These are phyloP conservation scores for Salix exigua DNA, from an alignment of 345 rosid genomes.

Conservation along the genomic window DNA sequence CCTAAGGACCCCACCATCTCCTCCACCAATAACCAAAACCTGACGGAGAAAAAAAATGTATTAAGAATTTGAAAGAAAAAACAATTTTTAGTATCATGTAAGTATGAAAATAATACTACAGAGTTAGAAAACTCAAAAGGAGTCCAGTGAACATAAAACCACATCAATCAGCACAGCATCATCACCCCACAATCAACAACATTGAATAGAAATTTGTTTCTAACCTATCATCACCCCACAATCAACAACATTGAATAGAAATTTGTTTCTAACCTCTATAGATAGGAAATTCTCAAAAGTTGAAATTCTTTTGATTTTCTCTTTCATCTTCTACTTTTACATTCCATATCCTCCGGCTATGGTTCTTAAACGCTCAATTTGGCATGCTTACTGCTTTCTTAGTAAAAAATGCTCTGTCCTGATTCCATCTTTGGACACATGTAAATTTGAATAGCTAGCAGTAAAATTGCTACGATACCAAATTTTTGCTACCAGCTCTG, in stretches of 20 bases:
- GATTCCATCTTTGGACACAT: no score
- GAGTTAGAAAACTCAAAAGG: not conserved
- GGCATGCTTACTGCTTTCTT: not conserved
- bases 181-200: not conserved
- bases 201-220: not conserved
- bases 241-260: not conserved
- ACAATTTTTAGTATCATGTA: not conserved
- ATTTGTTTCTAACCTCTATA: not conserved
- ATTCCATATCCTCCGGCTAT: not conserved
- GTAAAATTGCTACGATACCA: not conserved
- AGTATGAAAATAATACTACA: not conserved
- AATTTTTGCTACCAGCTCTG: not conserved
- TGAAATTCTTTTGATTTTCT: not conserved
- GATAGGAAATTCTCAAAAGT: not conserved
- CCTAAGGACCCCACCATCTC: slow-evolving; percentile 90
- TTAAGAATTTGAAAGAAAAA: not conserved
- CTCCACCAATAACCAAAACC: slow-evolving; percentile 97
- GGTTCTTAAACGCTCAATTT: not conserved
- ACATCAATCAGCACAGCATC: not conserved
- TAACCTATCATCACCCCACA: not conserved
- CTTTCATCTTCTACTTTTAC: not conserved
- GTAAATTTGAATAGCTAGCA: no score
- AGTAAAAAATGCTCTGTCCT: no score
- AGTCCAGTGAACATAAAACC: not conserved
- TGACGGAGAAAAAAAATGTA: slow-evolving; percentile 16